Base-by-base conservation (phyloP, 495 filamentous ascomycete genomes). In the Trichocladium antarcticum region DNA sequence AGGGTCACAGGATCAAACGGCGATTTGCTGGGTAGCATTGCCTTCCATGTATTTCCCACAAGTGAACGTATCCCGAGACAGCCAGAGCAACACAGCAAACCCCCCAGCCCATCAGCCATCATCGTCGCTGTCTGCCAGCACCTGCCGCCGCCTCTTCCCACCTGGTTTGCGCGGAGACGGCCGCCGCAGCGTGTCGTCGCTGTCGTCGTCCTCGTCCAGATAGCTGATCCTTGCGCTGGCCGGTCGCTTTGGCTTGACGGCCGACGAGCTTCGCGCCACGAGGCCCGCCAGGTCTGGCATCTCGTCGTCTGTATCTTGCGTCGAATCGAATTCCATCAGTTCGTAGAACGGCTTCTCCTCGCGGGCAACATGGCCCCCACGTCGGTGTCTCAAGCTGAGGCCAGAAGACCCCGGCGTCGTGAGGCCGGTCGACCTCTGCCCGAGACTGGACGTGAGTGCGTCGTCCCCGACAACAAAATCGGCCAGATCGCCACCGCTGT, bases 381-480 rank as follows among this genome's bases (percentile, higher is more conserved):
- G 14, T 17, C 37, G 47, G 56, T 32, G 47, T 15, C 45, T 38
- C 3, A 34, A 1, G 28, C 20, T 54, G 20, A 28, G 45, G 9
- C 21, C 31, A 5, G 61, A 60, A 5, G 57, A 52, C 2, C 42
- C 22, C 1, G 55, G 55, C 6, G 61, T 65, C 3, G 61, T 61
- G 11, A 62, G 59, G 12, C 55, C 66, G 1, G 60, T 66, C 6
- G 67, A 67, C 11, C 51, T 28, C 7, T 47, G 40, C 24, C 19
- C 37, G 52, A 63, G 60, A 53, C 65, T 70, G 4, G 71, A 72
- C 0, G 66, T 63, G 5, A 63, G 53, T n/a, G 61, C 51, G 42
- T 70, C 60, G 45, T 74, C 70, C 35, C 52, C 65, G 5, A 74
- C 66, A 29, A 75, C 56, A 39, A 75, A 75, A 21, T 54, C 71